Base-by-base conservation (phyloP, 768 basidiomycete genomes). In the Lactarius vividus region DNA sequence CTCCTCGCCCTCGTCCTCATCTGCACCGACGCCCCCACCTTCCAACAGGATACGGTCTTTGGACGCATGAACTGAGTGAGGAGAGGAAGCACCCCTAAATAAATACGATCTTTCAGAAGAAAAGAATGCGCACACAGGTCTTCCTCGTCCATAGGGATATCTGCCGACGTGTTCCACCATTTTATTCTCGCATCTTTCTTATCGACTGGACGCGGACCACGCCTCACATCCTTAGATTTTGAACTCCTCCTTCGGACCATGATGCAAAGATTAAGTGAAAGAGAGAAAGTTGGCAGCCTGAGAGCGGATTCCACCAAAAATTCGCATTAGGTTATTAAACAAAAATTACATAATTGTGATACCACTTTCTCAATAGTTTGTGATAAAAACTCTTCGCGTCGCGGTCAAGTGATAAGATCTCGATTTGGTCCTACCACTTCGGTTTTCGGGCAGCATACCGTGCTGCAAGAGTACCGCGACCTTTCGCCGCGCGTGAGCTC, bases 21-120 rank as follows among this genome's bases (percentile, higher is more conserved):
- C 85, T 18, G 78, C 80, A 26, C 73, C 79, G 2, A 75, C 72
- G 37, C 78, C 74, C 39, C 84, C 81, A n/a, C 83, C 87, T 44
- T 92, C 87, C 6, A 97, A 79, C 5, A 91, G 79, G 65, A 96
- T 89, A 72, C 84, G 85, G 73, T 97, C 94, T 61, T 84, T 83
- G 33, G 86, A 84, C 1, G 81, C 77, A 73, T 92, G 90, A 73
- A 93, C 92, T 94, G 69, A 4, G 9, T 31, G 26, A 23, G 13
- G 5, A 18, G n/a, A 13, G 10, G 35, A 28, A 56, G 42, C 20
- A 16, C 37, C 35, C n/a, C 35, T 33, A 23, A 13, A 39, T 16
- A 37, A 8, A 26, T 23, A 26, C 31, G n/a, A 33, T 15, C 8
- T 15, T 29, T 26, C 10, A 28, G 39, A 29, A 44, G 49, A 31